Evolutionary conservation across 2,329 filamentous ascomycete species (phyloP), one percentile per base, ranked within the genome.

Genomic region (Metarhizium robertsii): DNA sequence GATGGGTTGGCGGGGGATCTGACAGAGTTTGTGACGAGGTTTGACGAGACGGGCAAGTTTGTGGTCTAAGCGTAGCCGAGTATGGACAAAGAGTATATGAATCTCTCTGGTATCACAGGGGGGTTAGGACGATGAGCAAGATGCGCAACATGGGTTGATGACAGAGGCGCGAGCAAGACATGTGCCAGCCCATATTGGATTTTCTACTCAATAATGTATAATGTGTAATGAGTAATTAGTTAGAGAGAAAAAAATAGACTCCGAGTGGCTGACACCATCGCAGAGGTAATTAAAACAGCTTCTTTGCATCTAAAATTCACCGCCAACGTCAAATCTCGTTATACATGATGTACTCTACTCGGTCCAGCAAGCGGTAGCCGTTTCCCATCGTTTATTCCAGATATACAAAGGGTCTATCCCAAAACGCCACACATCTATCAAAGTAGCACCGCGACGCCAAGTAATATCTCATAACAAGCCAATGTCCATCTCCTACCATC

Each of bases 1-100:
- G 65, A 73, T 0, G 64, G 59, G 0, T 38, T 81, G 20, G 65
- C 62, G 1, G 56, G 56, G 1, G 75, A 76, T 59, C 50, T 83
- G 13, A 59, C 30, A 2, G 13, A 6, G 0, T 64, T 58, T 38
- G 53, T 60, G 13, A 51, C 11, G 1, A 57, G 55, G 6, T 57
- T 65, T 7, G 58, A 64, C 16, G 60, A 66, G 43, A 65, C 59
- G 13, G 68, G 67, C 14, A 58, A 29, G 30, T 65, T 66, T 34
- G 34, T 1, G 10, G 50, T 11, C 14, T 16, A 13, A 52, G 36
- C n/a, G 29, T 48, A 40, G 6, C 38, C 46, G 14, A 34, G 36
- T 52, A 25, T 4, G 25, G 25, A 25, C 25, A 1, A 25, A 25
- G 25, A 25, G 25, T 25, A 0, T 25, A 25, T 25, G 3, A 25